Base-by-base conservation (phyloP, 2,329 filamentous ascomycete species). In the Pezicula radicicola region DNA sequence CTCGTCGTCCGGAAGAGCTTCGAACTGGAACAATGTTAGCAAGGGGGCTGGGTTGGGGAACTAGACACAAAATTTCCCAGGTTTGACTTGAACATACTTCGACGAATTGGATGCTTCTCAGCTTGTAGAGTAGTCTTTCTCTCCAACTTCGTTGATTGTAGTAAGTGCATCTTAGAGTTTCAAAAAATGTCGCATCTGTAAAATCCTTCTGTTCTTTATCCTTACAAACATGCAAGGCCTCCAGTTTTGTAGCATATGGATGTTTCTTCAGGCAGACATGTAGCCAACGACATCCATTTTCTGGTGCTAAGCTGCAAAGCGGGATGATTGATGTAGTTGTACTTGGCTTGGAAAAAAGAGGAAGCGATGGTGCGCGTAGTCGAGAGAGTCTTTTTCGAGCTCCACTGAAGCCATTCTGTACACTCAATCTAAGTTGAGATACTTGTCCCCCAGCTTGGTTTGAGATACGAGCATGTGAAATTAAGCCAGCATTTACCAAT, bases 101-200 rank as follows among this genome's bases (percentile, higher is more conserved):
- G 3, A 54, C 45, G 39, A 51, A 54, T n/a, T 51, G 45, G 43
- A n/a, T 51, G 13, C 37, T 40, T n/a, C 18, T 48, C 44, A 48
- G 18, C n/a, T 48, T 50, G 13, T 51, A 54, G 1, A 49, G 25
- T 9, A 54, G 7, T 3, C n/a, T 44, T 4, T 49, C 45, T 44
- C 30, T 45, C 45, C 40, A 51, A 15, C 35, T 49, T 19, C 30
- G 30, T 30, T 42, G 30, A 5, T 42, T 16, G 10, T 46, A 46
- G 19, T 49, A 51, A 15, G 52, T 41, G 16, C 13, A 28, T 13
- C 46, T 44, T 33, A 54, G 25, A 10, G 44, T 37, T 44, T 41
- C 18, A 18, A 53, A 53, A 18, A 46, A 51, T 16, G 28, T 48
- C 4, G 40, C 40, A 46, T 48, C 40, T 3, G 44, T 51, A 12